Base-by-base conservation (phyloP, 148 eudicot species). In the Suaeda aralocaspica region DNA sequence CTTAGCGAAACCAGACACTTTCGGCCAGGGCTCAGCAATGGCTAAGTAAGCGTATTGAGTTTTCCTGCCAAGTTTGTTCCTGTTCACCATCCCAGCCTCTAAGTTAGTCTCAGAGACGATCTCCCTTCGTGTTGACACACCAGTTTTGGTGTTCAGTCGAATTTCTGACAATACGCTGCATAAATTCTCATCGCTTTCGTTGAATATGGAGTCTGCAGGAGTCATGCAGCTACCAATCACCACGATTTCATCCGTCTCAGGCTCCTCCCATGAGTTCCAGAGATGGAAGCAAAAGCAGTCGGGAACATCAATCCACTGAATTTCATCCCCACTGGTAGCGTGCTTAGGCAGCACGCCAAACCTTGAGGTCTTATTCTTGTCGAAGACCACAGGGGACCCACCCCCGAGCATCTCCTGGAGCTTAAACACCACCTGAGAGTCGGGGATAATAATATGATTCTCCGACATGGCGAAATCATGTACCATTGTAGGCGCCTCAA, bases 1-100 rank as follows among this genome's bases (percentile, higher is more conserved):
- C 53, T 92, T 92, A 0, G 96, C 97, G 25, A 92, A 92, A 0
- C 97, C 97, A 0, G 96, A 89, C 0, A 92, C 97, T 71, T 85
- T 92, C 0, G 97, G 97, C 97, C 97, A 92, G 1, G 97, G 97
- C 77, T 92, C 97, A 1, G 97, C 97, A 25, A 92, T 89, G 31
- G 97, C 96, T 0, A 92, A 68, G 56, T 92, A 92, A 0, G 97
- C 96, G 48, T 49, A 92, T 21, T 55, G 81, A 2, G 97, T 81
- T 33, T 85, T 92, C 5, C 97, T 68, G 0, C 97, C 97, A 0
- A 92, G 73, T 39, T 61, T 80, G 82, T 89, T 78, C n/a, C 81
- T 64, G 71, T 92, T 92, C 53, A 92, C 97, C 97, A 92, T 89
- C 2, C 97, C 97, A 0, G 97, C 97, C 22, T 92, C 97, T 4